phyloP scores from a whole-genome alignment of 345 rosid genomes.

The Arabis hirsuta region DNA sequence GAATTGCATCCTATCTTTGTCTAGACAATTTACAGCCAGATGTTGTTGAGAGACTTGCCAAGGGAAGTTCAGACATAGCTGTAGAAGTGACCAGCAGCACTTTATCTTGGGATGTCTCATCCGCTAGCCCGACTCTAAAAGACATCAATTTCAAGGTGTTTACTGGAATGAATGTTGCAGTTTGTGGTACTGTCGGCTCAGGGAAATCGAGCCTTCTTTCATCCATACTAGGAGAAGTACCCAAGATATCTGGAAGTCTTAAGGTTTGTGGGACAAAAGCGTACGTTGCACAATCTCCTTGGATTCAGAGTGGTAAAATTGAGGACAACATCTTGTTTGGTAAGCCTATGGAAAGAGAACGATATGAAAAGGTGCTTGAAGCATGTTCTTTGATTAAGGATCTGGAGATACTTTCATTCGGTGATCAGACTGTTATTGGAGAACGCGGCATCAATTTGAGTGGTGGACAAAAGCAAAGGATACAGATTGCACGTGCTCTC shows the following conservation, averaged over 20 bases:
- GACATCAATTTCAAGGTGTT: conserved; percentile 55
- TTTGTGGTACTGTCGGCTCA: conserved; percentile 81
- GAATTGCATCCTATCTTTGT: conserved; percentile 63
- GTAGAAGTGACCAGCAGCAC: conserved; percentile 57
- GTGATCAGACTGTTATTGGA: conserved; percentile 85
- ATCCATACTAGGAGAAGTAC: conserved; percentile 69
- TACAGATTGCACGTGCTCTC: conserved; percentile 84
- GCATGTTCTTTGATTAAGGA: conserved; percentile 75
- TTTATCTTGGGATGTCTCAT: conserved; percentile 63
- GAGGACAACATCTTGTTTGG: conserved; percentile 89
- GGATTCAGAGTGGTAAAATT: conserved; percentile 87
- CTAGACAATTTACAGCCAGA: conserved; percentile 60
- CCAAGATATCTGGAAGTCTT: conserved; percentile 64
- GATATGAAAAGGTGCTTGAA: conserved; percentile 64
- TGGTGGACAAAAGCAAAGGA: conserved; percentile 89
- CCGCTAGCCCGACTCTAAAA: conserved; percentile 55
- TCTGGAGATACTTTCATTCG: conserved; percentile 69
- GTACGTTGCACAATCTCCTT: conserved; percentile 82
- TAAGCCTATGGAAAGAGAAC: conserved; percentile 65
- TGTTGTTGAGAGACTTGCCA: conserved; percentile 53
- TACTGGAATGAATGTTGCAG: conserved; percentile 72
- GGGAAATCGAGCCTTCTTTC: conserved; percentile 84
- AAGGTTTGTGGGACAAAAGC: conserved; percentile 74
- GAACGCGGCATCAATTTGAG: conserved; percentile 90
- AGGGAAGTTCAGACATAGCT: conserved; percentile 50